Evolutionary conservation across 2,329 filamentous ascomycete species (phyloP).

Genomic region (Cladosporium sp.): DNA sequence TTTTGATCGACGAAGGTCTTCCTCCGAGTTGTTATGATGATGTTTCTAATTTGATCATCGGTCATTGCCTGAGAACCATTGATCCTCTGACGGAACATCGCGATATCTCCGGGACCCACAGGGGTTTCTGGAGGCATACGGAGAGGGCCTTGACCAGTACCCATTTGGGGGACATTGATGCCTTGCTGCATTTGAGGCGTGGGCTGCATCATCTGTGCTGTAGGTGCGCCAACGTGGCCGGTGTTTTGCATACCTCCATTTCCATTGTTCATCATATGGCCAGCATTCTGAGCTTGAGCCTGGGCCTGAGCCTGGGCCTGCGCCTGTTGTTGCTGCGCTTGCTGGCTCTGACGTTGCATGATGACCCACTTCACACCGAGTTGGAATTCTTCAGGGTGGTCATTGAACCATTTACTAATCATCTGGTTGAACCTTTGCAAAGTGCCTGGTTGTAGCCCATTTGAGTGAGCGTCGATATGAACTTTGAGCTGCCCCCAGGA

Average conservation of each 20-base stretch:
- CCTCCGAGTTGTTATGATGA: conserved; percentile 26
- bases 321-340: conserved; percentile 30
- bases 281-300: not conserved
- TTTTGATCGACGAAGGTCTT: conserved; percentile 3
- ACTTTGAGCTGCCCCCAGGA: conserved; percentile 60
- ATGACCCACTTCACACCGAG: conserved; percentile 31
- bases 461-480: conserved; percentile 51
- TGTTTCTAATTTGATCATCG: conserved; percentile 46
- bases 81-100: conserved; percentile 38
- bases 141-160: conserved; percentile 23
- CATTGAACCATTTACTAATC: conserved; percentile 30
- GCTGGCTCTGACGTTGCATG: conserved; percentile 13
- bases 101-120: conserved; percentile 44
- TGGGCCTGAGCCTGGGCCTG: conserved; percentile 8
- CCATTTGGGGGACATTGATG: conserved; percentile 26
- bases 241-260: conserved; percentile 5
- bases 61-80: conserved; percentile 32
- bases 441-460: conserved; percentile 43
- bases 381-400: conserved; percentile 27
- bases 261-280: not conserved
- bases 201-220: conserved; percentile 19
- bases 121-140: conserved; percentile 21
- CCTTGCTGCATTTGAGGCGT: conserved; percentile 41
- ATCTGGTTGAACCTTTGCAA: conserved; percentile 40
- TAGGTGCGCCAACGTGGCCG: conserved; percentile 12